These are phyloP conservation scores for Pythium brassicae DNA, from an alignment of 352 stramenopile genomes.

Conservation along the genomic window DNA sequence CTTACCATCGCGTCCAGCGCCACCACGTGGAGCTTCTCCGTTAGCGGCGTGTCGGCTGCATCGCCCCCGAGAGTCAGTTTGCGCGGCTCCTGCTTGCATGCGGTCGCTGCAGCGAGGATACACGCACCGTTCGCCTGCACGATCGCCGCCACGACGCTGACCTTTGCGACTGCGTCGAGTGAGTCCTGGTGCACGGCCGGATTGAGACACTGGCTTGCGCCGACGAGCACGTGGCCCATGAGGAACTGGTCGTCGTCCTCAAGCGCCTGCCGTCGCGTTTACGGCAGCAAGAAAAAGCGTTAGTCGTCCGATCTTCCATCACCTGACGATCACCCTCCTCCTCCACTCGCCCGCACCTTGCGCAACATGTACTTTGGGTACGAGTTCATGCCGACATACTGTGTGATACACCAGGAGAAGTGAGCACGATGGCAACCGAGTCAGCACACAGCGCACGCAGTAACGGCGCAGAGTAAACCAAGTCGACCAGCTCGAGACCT, in stretches of 20 bases:
- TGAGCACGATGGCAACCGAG: too few relatives aligned
- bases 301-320: too few relatives aligned
- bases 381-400: slow-evolving; percentile 81
- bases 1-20: slow-evolving; percentile 67
- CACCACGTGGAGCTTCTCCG: slow-evolving; percentile 70
- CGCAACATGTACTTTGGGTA: slow-evolving; percentile 73
- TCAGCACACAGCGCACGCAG: not conserved
- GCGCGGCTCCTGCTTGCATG: not conserved
- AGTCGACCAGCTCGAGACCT: slow-evolving; percentile 22
- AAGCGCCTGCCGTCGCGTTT: slow-evolving; percentile 24
- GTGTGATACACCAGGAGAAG: slow-evolving; percentile 12
- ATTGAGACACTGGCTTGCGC: slow-evolving; percentile 59
- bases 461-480: not conserved
- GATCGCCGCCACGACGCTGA: slow-evolving; percentile 31
- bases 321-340: too few relatives aligned
- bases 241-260: slow-evolving; percentile 57
- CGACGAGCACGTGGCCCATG: slow-evolving; percentile 83
- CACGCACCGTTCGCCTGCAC: slow-evolving; percentile 28
- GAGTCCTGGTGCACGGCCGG: slow-evolving; percentile 65
- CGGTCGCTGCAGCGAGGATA: not conserved
- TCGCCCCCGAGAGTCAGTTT: not conserved
- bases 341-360: slow-evolving; percentile 19
- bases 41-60: slow-evolving; percentile 18
- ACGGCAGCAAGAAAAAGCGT: not conserved
- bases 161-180: slow-evolving; percentile 34